Percentiles rank a stretch among this genome's conserved stretches.
Conservation (phyloP, 2,329 filamentous ascomycete species). For the Fusarium miscanthi region DNA sequence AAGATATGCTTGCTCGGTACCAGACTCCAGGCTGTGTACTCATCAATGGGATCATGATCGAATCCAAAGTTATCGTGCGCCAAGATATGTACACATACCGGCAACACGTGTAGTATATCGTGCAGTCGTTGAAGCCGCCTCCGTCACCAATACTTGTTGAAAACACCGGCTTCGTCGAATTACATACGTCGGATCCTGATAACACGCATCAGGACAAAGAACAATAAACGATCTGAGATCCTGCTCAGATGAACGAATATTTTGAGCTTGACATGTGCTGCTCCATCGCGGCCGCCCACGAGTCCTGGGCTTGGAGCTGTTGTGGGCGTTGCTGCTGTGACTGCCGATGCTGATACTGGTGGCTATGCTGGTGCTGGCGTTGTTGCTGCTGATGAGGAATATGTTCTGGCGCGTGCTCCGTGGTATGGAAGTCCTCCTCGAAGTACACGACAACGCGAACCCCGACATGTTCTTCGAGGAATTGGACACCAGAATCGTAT, state of each 20-base stretch:
- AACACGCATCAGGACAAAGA: constrained; percentile 1
- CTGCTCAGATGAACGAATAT: constrained; percentile 50
- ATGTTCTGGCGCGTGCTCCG: constrained; percentile 52
- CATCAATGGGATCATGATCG: constrained; percentile 20
- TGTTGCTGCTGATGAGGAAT: constrained; percentile 30
- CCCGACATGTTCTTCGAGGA: constrained; percentile 53
- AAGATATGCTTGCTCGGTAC: constrained; percentile 28
- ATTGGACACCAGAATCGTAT: constrained; percentile 53
- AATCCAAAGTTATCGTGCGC: constrained; percentile 11
- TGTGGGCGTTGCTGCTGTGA: constrained; percentile 29
- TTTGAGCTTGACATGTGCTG: constrained; percentile 43
- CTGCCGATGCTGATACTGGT: constrained; percentile 24
- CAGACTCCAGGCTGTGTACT: constrained; percentile 41
- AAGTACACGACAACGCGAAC: constrained; percentile 56
- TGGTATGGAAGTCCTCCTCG: constrained; percentile 57
- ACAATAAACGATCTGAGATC: constrained; percentile 29
- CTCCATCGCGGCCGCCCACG: constrained; percentile 52
- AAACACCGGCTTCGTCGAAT: constrained; percentile 17
- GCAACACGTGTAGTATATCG: constrained; percentile 14
- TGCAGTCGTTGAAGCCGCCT: constrained; percentile 31
- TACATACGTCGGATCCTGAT: constrained; percentile 11
- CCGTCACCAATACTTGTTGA: constrained; percentile 21
- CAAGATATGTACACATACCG: neutral
- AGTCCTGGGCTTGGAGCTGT: constrained; percentile 46
- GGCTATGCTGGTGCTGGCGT: constrained; percentile 27